Evolutionary conservation across 2,329 filamentous ascomycete genomes (phyloP).

Genomic region (Microdochium nivale): DNA sequence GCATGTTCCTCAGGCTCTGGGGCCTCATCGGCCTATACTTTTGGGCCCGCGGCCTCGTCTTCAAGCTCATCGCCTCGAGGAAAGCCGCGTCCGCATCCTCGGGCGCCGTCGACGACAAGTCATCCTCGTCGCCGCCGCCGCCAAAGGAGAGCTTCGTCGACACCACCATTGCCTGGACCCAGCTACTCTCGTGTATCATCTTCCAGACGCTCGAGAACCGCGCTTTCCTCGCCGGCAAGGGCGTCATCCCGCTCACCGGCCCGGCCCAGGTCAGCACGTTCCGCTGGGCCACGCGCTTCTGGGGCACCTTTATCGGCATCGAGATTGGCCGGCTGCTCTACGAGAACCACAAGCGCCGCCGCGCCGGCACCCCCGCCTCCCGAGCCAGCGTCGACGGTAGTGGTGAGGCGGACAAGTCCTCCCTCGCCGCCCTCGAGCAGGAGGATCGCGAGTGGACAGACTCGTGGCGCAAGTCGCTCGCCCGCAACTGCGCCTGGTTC

Average conservation of each 20-base stretch:
- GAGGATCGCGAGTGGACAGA: conserved; percentile 31
- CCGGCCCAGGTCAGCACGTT: conserved; percentile 53
- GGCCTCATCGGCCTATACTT: conserved; percentile 65
- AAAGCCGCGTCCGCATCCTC: conserved; percentile 12
- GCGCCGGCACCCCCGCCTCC: conserved; percentile 14
- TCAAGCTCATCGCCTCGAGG: conserved; percentile 21
- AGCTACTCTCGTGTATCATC: conserved; percentile 56
- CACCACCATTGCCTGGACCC: conserved; percentile 50
- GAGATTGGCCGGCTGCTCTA: conserved; percentile 61
- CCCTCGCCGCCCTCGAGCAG: conserved; percentile 17
- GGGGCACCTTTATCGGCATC: conserved; percentile 68
- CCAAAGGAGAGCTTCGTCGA: conserved; percentile 31
- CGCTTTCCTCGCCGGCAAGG: conserved; percentile 67
- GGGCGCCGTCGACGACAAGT: conserved; percentile 12
- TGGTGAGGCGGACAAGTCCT: no score
- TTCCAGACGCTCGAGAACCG: conserved; percentile 82
- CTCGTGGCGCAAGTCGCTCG: conserved; percentile 57
- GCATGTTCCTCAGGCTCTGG: conserved; percentile 71
- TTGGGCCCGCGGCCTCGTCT: conserved; percentile 47
- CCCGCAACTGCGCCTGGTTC: conserved; percentile 66
- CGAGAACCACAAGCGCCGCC: conserved; percentile 30
- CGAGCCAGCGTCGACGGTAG: conserved; percentile 33
- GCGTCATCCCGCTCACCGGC: conserved; percentile 52
- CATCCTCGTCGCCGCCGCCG: conserved; percentile 12
- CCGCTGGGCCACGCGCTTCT: conserved; percentile 69